Base-by-base conservation (phyloP, 2,329 filamentous ascomycete species). In the Nothopassalora personata region DNA sequence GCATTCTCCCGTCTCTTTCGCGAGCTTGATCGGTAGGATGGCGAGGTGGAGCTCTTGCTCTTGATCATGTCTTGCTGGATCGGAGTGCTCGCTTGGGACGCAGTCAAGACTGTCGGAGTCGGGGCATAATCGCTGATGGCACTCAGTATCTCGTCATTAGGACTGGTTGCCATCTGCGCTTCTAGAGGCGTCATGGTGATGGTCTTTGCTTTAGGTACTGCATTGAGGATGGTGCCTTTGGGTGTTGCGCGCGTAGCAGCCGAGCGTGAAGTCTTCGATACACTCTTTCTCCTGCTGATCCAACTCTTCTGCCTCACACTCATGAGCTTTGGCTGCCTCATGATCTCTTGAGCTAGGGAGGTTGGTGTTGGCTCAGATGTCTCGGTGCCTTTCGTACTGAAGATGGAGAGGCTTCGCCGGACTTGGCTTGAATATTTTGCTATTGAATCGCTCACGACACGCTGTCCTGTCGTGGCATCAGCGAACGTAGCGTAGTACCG, bases 71-170 rank as follows among this genome's bases (percentile, higher is more conserved):
- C 46, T 34, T 46, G 60, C 62, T 69, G 61, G 57, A 63, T 43
- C 48, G 61, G 60, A 64, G 69, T 52, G 57, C 58, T 52, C 62
- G 65, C 45, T 58, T 57, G 63, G 63, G 53, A 51, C 57, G 57
- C 57, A 62, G 64, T 60, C 57, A 68, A 62, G 62, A 63, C 46
- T 23, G 51, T 33, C 19, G 58, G 57, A 9, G 53, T 58, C 13
- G 63, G 54, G 27, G 56, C 47, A 6, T 61, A 55, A 23, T 66
- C 65, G 23, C 71, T 69, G 63, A 73, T 73, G 33, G 67, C 71
- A 59, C 69, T 68, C 30, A 74, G 63, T 39, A 76, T 74, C 64
- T 74, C 74, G 47, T 75, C 68, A 61, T 76, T 76, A 34, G 74
- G 73, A 28, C 71, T 71, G 0, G 68, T 73, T 4, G 73, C 74